These are phyloP conservation scores for Kurtzmaniella quercitrusa DNA, from an alignment of 1,139 yeast genomes.

Conservation along the genomic window DNA sequence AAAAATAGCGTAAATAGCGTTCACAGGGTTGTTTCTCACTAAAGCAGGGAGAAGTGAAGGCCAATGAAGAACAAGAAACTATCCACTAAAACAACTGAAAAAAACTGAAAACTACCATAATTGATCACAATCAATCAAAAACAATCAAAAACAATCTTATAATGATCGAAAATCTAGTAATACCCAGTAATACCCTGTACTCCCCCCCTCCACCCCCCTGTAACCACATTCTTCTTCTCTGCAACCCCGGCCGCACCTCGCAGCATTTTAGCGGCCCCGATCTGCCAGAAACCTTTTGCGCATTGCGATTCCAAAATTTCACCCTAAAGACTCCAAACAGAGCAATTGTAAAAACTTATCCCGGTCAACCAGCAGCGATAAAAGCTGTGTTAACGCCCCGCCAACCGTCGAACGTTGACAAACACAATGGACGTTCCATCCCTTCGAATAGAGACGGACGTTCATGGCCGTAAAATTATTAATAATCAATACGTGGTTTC, in stretches of 20 bases:
- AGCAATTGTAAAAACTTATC: neutral
- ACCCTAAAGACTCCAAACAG: neutral
- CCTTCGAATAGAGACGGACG: constrained; percentile 29
- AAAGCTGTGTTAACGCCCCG: neutral
- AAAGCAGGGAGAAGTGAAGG: no score
- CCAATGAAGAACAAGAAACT: no score
- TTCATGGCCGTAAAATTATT: constrained; percentile 14
- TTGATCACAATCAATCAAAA: no score
- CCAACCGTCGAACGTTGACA: neutral
- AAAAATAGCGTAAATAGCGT: no score
- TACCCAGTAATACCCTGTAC: no score
- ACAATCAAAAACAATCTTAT: no score
- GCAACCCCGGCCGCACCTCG: neutral
- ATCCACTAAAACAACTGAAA: no score
- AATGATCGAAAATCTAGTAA: no score
- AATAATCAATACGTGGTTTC: neutral
- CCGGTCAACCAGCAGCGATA: neutral
- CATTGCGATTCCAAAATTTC: neutral
- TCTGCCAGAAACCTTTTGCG: neutral
- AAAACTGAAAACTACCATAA: no score
- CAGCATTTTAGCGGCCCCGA: neutral
- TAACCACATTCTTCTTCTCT: neutral
- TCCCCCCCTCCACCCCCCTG: neutral
- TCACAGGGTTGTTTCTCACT: no score
- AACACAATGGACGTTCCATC: constrained; percentile 22